Evolutionary conservation across 768 basidiomycete genomes (phyloP).

Genomic region (Podaxis pistillaris): DNA sequence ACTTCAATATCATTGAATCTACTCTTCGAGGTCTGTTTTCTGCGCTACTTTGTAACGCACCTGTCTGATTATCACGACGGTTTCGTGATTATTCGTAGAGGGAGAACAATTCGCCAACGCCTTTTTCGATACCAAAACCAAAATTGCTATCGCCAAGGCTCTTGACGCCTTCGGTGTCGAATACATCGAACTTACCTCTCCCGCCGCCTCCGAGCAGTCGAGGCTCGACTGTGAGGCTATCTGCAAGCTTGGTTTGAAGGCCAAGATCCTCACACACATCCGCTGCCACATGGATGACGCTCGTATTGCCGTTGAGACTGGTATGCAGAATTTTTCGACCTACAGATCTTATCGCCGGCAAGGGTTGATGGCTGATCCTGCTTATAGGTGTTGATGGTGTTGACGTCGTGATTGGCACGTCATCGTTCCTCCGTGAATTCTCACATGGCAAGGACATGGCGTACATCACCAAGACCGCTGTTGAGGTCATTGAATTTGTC

Average conservation of each 20-base stretch:
- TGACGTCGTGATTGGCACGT: conserved; percentile 98
- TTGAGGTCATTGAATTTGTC: conserved; percentile 98
- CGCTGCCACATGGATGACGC: conserved; percentile 99
- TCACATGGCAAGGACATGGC: conserved; percentile 99
- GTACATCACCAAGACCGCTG: conserved; percentile 98
- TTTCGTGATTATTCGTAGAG: conserved; percentile 48
- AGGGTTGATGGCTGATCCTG: conserved; percentile 9
- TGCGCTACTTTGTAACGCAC: background rate
- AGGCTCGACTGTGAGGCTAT: conserved; percentile 94
- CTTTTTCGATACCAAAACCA: conserved; percentile 99
- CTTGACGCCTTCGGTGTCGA: conserved; percentile 99
- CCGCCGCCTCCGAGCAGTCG: conserved; percentile 96
- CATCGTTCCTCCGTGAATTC: conserved; percentile 98
- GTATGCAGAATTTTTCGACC: conserved; percentile 37
- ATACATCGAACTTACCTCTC: conserved; percentile 99
- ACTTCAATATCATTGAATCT: conserved; percentile 96
- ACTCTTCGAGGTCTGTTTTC: conserved; percentile 78
- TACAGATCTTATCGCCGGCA: conserved; percentile 3
- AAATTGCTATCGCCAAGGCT: conserved; percentile 98
- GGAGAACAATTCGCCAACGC: conserved; percentile 99
- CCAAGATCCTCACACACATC: conserved; percentile 98
- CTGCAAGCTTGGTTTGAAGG: conserved; percentile 96
- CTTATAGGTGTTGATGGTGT: conserved; percentile 93
- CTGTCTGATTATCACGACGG: background rate
- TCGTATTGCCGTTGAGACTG: conserved; percentile 96